Conservation (phyloP, 2,329 filamentous ascomycete genomes). For the Diatrype stigma region DNA sequence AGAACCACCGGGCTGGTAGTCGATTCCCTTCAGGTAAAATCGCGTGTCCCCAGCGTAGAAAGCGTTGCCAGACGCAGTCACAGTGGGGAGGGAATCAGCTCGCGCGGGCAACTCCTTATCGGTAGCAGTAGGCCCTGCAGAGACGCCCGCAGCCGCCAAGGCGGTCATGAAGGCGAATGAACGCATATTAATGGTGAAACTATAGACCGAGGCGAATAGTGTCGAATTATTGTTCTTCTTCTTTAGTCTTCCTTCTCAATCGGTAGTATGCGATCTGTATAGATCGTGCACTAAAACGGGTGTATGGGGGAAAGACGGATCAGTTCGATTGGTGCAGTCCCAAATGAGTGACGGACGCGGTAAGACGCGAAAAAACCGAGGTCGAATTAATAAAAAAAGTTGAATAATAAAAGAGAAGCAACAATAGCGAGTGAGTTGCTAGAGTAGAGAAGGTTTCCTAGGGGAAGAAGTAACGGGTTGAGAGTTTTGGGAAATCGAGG, state of each 20-base stretch:
- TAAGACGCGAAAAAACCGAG: neutral
- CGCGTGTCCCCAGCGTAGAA: slow-evolving; percentile 51
- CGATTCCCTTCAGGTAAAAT: slow-evolving; percentile 58
- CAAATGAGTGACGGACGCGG: slow-evolving; percentile 3
- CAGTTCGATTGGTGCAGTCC: slow-evolving; percentile 4
- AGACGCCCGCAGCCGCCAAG: slow-evolving; percentile 40
- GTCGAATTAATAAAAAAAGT: slow-evolving; percentile 6
- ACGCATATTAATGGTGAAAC: slow-evolving; percentile 41
- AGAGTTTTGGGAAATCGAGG: neutral
- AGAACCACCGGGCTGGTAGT: slow-evolving; percentile 60
- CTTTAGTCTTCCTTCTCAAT: neutral
- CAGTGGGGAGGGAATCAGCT: slow-evolving; percentile 44
- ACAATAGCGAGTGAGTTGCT: slow-evolving; percentile 9
- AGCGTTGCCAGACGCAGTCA: slow-evolving; percentile 55
- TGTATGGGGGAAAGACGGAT: no score
- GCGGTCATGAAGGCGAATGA: slow-evolving; percentile 42
- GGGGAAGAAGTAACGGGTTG: neutral
- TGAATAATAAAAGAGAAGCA: slow-evolving; percentile 8
- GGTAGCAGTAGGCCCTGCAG: slow-evolving; percentile 47
- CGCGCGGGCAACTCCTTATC: slow-evolving; percentile 45
- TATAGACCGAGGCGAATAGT: slow-evolving; percentile 10
- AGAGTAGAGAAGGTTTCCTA: neutral
- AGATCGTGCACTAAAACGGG: slow-evolving; percentile 4
- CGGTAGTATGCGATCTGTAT: slow-evolving; percentile 1
- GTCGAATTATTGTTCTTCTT: slow-evolving; percentile 2